phyloP scores from a whole-genome alignment of 352 stramenopile genomes.

The Phytophthora nicotianae region DNA sequence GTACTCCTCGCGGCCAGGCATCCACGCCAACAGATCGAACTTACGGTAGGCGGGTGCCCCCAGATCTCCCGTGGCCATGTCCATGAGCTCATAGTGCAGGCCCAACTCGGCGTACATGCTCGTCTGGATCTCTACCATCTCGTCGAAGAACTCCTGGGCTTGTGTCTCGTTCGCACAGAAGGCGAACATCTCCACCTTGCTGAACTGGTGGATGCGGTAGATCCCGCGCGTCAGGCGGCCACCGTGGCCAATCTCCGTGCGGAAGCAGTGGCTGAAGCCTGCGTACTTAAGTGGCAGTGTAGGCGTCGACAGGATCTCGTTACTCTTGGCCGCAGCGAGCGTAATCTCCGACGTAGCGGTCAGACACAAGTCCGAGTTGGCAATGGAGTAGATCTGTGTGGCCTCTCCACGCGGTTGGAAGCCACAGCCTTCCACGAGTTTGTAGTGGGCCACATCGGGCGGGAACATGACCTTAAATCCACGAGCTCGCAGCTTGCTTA shows the following conservation, averaged over 20 bases:
- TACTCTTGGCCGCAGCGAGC: slow-evolving; percentile 78
- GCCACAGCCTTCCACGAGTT: slow-evolving; percentile 83
- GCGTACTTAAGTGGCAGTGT: slow-evolving; percentile 77
- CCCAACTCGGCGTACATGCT: slow-evolving; percentile 80
- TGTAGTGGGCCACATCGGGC: slow-evolving; percentile 83
- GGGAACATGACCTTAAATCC: slow-evolving; percentile 82
- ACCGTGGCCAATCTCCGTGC: slow-evolving; percentile 84
- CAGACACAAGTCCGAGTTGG: slow-evolving; percentile 84
- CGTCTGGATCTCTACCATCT: slow-evolving; percentile 82
- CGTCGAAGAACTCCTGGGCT: slow-evolving; percentile 71
- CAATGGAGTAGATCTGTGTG: slow-evolving; percentile 89
- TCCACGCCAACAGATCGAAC: slow-evolving; percentile 88
- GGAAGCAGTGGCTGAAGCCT: slow-evolving; percentile 89
- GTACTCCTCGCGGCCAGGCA: slow-evolving; percentile 80
- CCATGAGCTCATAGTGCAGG: slow-evolving; percentile 79
- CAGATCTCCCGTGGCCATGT: slow-evolving; percentile 87
- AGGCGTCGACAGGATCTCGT: slow-evolving; percentile 62
- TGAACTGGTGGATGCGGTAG: slow-evolving; percentile 92
- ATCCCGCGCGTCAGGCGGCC: slow-evolving; percentile 78
- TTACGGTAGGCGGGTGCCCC: slow-evolving; percentile 85
- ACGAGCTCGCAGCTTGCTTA: slow-evolving; percentile 66
- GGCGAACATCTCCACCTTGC: slow-evolving; percentile 91
- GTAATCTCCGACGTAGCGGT: slow-evolving; percentile 88
- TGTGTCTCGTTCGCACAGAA: slow-evolving; percentile 77
- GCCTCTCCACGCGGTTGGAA: slow-evolving; percentile 88